These are phyloP conservation scores for Trichoderma polysporum DNA, from an alignment of 2,329 filamentous ascomycete genomes.

Conservation along the genomic window DNA sequence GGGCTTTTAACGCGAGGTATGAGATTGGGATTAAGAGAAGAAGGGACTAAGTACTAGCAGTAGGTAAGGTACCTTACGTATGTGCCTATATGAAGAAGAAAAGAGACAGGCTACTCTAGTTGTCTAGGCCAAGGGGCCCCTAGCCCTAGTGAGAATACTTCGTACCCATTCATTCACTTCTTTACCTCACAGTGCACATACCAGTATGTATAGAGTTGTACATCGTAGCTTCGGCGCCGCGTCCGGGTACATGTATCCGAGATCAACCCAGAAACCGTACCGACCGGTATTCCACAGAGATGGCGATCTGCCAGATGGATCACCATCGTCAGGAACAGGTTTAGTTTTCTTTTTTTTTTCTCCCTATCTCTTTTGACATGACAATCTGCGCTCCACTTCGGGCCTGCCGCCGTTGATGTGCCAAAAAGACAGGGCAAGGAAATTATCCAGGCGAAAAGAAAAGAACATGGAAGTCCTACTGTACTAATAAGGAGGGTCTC, in stretches of 20 bases:
- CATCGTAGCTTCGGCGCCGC: neutral
- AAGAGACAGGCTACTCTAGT: too few relatives aligned
- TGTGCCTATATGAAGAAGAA: too few relatives aligned
- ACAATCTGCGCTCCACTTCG: neutral
- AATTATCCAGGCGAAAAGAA: neutral
- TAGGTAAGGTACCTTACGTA: neutral
- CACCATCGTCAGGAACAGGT: slow-evolving; percentile 13
- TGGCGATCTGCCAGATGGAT: slow-evolving; percentile 12
- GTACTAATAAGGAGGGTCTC: too few relatives aligned
- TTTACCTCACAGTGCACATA: neutral
- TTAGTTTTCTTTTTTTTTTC: neutral
- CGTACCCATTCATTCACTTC: neutral
- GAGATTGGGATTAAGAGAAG: neutral
- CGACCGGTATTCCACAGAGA: neutral
- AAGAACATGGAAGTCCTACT: too few relatives aligned
- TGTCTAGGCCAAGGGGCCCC: neutral
- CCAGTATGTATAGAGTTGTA: neutral
- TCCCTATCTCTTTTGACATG: neutral
- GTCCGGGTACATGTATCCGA: neutral
- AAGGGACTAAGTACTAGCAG: neutral
- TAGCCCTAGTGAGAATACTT: neutral
- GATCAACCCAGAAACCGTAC: slow-evolving; percentile 4
- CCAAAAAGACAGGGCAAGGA: neutral
- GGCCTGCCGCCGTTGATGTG: neutral
- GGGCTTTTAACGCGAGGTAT: too few relatives aligned